Conservation (phyloP, 768 basidiomycete species). For the Aureoboletus auriporus region DNA sequence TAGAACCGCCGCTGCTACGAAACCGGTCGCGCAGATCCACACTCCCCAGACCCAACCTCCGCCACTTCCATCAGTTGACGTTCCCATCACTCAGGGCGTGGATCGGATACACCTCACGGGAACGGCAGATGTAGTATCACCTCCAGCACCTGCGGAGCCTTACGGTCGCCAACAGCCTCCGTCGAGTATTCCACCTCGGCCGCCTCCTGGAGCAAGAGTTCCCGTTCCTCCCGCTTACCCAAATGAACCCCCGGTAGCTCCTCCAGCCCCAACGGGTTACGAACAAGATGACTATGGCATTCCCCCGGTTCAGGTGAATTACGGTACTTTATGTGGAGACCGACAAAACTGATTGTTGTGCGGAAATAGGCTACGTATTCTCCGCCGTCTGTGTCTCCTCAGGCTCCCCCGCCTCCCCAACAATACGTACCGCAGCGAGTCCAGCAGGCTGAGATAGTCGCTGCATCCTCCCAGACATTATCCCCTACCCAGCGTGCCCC, state of each 20-base stretch:
- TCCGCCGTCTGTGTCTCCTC: slow-evolving; percentile 20
- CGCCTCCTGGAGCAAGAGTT: slow-evolving; percentile 37
- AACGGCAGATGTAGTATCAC: slow-evolving; percentile 32
- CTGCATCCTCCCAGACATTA: slow-evolving; percentile 25
- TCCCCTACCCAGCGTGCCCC: slow-evolving; percentile 40
- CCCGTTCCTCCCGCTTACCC: slow-evolving; percentile 34
- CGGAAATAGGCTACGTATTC: slow-evolving; percentile 19
- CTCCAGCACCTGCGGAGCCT: slow-evolving; percentile 19
- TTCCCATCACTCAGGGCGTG: slow-evolving; percentile 34
- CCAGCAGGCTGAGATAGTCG: slow-evolving; percentile 27
- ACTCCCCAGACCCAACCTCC: slow-evolving; percentile 30
- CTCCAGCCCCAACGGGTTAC: slow-evolving; percentile 17
- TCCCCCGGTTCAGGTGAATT: slow-evolving; percentile 21
- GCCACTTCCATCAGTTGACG: slow-evolving; percentile 29
- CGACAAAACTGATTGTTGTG: slow-evolving; percentile 3
- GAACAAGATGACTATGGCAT: slow-evolving; percentile 27
- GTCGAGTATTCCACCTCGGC: slow-evolving; percentile 31
- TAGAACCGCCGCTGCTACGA: slow-evolving; percentile 32
- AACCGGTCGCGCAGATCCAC: slow-evolving; percentile 32
- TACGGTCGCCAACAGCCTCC: slow-evolving; percentile 29
- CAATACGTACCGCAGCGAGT: slow-evolving; percentile 24
- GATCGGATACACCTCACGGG: slow-evolving; percentile 45
- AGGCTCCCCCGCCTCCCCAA: slow-evolving; percentile 18
- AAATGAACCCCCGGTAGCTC: slow-evolving; percentile 26
- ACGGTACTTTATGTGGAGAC: neutral